A percentile compares a stretch with the other conserved stretches of the same genome.
These are phyloP conservation scores for Claviceps sp. DNA, from an alignment of 2,329 filamentous ascomycete genomes.

Conservation along the genomic window DNA sequence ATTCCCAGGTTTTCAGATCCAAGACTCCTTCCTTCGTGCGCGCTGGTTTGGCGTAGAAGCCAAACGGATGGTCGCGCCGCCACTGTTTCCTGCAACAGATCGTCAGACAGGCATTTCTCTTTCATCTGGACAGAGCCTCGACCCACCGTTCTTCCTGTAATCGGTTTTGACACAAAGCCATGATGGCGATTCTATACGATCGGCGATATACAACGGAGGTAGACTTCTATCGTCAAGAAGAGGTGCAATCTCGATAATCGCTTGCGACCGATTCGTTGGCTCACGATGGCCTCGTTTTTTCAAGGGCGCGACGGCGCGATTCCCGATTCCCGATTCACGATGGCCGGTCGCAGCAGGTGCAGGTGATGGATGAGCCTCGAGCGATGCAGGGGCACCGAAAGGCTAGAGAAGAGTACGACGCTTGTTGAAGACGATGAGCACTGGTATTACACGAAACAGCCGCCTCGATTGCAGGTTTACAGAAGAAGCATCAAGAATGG, in stretches of 20 bases:
- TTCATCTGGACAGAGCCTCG: not conserved
- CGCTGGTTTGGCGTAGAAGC: constrained; percentile 84
- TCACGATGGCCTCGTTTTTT: not conserved
- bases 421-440: not conserved
- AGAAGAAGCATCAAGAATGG: not conserved
- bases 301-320: not conserved
- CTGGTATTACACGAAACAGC: not conserved
- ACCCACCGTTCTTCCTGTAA: constrained; percentile 76
- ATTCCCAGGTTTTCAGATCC: constrained; percentile 93
- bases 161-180: constrained; percentile 82
- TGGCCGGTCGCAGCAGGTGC: not conserved
- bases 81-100: constrained; percentile 65
- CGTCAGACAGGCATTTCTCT: constrained; percentile 10
- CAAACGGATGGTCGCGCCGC: constrained; percentile 93
- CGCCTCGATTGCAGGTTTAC: not conserved
- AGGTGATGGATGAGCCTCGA: not conserved
- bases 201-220: not conserved
- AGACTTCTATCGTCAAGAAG: not conserved
- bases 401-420: not conserved
- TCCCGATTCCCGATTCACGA: not conserved
- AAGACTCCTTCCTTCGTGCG: constrained; percentile 69
- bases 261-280: not conserved
- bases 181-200: constrained; percentile 23
- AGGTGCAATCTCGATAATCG: not conserved
- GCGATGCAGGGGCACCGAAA: not conserved